Evolutionary conservation across 2,329 filamentous ascomycete genomes (phyloP).

Genomic region (Fusarium austroafricanum): DNA sequence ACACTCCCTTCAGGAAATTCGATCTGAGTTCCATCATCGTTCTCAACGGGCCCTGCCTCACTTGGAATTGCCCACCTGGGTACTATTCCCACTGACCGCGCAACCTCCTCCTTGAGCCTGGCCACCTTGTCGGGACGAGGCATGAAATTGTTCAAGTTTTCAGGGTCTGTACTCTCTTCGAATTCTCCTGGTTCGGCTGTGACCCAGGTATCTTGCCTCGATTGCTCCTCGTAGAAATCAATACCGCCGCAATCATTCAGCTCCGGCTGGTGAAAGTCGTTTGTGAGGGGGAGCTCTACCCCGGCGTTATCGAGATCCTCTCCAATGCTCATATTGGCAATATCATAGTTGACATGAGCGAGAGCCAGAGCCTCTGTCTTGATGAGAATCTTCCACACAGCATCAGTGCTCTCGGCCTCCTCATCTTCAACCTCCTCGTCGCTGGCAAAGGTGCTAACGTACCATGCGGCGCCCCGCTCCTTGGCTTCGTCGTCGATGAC

Average conservation of each 20-base stretch:
- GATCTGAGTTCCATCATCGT: neutral
- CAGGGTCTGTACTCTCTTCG: neutral
- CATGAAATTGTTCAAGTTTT: neutral
- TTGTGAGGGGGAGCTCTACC: neutral
- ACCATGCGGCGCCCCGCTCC: conserved; percentile 1
- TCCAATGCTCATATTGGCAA: neutral
- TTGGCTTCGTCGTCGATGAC: conserved; percentile 11
- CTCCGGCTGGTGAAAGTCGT: conserved; percentile 4
- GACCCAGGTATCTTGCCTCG: neutral
- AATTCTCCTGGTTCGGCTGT: conserved; percentile 4
- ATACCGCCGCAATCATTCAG: neutral
- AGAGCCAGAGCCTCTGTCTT: conserved; percentile 2
- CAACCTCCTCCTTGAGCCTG: neutral
- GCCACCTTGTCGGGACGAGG: neutral
- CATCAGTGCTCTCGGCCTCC: neutral
- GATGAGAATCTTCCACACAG: conserved; percentile 3
- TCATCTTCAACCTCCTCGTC: neutral
- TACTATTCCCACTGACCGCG: neutral
- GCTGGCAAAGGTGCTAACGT: neutral
- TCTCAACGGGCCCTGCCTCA: neutral
- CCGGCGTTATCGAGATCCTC: neutral
- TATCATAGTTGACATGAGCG: neutral
- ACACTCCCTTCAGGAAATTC: conserved; percentile 3
- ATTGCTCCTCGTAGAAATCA: neutral
- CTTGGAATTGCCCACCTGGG: neutral